Evolutionary conservation across 257 asterid genomes (phyloP).

Genomic region (Eustoma russellianum): DNA sequence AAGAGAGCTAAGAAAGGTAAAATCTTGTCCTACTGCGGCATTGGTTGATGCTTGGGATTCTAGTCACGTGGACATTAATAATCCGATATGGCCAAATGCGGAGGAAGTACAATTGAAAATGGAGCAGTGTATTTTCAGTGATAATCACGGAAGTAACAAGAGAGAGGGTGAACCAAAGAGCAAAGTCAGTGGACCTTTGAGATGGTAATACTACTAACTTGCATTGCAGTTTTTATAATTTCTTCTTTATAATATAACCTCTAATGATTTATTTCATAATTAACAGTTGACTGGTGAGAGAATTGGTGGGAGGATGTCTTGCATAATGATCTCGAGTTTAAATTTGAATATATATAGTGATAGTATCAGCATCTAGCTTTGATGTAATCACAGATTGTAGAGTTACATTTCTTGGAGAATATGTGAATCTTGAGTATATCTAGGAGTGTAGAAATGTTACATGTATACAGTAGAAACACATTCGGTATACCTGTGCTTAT

Average conservation of each 20-base stretch:
- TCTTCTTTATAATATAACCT: too few species aligned
- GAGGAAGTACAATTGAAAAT: conserved; percentile 26
- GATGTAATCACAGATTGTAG: too few species aligned
- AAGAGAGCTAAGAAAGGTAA: conserved; percentile 73
- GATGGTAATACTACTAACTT: conserved; percentile 40
- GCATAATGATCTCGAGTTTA: too few species aligned
- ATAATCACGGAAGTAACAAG: conserved; percentile 28
- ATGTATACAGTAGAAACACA: too few species aligned
- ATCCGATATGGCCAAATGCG: conserved; percentile 24
- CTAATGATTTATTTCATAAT: background rate
- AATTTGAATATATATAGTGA: too few species aligned
- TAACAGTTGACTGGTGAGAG: too few species aligned
- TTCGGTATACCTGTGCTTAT: too few species aligned
- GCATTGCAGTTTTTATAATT: background rate
- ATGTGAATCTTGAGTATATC: too few species aligned
- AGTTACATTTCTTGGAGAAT: too few species aligned
- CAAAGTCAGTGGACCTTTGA: conserved; percentile 56
- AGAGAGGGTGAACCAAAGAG: conserved; percentile 27
- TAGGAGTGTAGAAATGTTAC: too few species aligned
- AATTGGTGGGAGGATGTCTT: too few species aligned
- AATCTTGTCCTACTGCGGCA: conserved; percentile 49
- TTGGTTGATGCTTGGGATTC: conserved; percentile 28
- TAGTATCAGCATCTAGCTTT: too few species aligned
- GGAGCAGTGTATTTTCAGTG: conserved; percentile 28
- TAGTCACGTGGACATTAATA: conserved; percentile 13